These are phyloP conservation scores for Aspergillus pseudonomiae DNA, from an alignment of 2,329 filamentous ascomycete genomes.

Conservation along the genomic window DNA sequence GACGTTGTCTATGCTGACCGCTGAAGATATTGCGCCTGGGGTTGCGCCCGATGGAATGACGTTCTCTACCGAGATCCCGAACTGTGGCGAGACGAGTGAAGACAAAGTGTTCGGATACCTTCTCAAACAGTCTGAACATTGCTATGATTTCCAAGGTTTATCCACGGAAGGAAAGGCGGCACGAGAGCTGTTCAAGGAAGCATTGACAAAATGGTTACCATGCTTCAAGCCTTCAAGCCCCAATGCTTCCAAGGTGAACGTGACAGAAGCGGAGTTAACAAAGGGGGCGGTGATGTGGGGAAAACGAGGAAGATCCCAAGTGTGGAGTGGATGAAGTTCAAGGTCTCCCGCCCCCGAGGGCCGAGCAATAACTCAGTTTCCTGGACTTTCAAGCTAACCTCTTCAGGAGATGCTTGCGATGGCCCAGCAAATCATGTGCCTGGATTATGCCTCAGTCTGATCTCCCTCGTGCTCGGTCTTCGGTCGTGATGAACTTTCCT, in stretches of 20 bases:
- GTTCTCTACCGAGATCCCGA: constrained; percentile 46
- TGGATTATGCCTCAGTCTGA: background rate
- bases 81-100: constrained; percentile 43
- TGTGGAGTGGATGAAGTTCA: background rate
- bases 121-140: constrained; percentile 51
- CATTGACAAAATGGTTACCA: constrained; percentile 51
- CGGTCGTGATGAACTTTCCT: background rate
- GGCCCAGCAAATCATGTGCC: background rate
- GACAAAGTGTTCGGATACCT: constrained; percentile 53
- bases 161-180: constrained; percentile 38
- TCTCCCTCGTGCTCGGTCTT: background rate
- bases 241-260: background rate
- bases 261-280: background rate
- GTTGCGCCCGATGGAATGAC: constrained; percentile 24
- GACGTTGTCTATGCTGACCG: constrained; percentile 49
- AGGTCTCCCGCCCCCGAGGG: background rate
- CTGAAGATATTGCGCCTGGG: constrained; percentile 45
- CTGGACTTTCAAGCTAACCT: constrained; percentile 2
- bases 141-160: constrained; percentile 49
- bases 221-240: constrained; percentile 43
- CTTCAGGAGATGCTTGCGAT: constrained; percentile 21
- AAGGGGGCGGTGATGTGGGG: background rate
- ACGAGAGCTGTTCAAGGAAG: constrained; percentile 42
- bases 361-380: background rate
- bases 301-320: background rate